Base-by-base conservation (phyloP, 495 filamentous ascomycete species). In the Podospora comata region DNA sequence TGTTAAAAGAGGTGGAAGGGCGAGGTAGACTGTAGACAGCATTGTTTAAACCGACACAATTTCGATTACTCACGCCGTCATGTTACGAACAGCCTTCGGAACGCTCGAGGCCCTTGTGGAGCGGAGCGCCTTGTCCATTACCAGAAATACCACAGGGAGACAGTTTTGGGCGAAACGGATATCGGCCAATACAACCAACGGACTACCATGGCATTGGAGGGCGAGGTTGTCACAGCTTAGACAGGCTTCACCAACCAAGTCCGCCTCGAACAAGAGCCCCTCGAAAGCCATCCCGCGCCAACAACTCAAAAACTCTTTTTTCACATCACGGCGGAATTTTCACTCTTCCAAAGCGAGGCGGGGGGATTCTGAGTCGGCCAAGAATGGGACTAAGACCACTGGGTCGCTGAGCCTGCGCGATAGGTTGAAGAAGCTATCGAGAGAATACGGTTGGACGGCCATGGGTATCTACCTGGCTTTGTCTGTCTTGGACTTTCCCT, bases 381-480 rank as follows among this genome's bases (percentile, higher is more conserved):
- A 67, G 18, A 20, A 18, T 3, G 67, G 60, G 15, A 28, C 60
- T 19, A 68, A 70, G 11, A 30, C 59, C 2, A 69, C 70, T 19
- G 81, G 85, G 69, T 74, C 84, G 26, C 79, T 78, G 16, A 86
- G 89, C 2, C 75, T 97, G 5, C 87, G 91, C 0, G 85, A 84
- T 66, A 85, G 91, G 11, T 76, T 98, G 67, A 90, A 86, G 74
- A 91, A 91, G 72, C 84, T 98, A n/a, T 92, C 91, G 0, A 86
- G 90, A 56, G 96, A 97, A 79, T 99, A 99, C 76, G 95, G 95
- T 54, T 97, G 93, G 91, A 85, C 91, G 11, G 93, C 94, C 2
- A 76, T 96, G n/a, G 93, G 94, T 7, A 91, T 99, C 2, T 99
- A 99, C 79, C 78, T 97, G 9, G 79, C 79, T 0, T 81, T 99